Evolutionary conservation across 106 monocot species (phyloP).

Genomic region (Hemerocallis citrina): DNA sequence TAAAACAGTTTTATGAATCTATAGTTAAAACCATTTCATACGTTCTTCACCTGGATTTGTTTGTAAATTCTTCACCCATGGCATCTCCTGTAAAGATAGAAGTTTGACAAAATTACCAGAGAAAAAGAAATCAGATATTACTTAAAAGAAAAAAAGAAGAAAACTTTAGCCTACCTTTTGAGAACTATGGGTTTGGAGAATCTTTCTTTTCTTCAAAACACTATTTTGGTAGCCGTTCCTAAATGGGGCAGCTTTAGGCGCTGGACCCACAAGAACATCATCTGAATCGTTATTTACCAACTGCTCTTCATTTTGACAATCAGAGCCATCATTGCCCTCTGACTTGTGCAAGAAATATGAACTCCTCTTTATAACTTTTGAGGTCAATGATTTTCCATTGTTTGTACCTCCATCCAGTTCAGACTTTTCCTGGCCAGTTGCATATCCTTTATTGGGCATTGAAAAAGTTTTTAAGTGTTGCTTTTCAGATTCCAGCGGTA

Average conservation of each 20-base stretch:
- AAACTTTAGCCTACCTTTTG: not conserved
- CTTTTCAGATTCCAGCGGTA: slow-evolving; percentile 10
- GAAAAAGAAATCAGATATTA: not conserved
- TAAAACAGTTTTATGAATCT: not conserved
- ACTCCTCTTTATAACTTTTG: slow-evolving; percentile 26
- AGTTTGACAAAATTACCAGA: not conserved
- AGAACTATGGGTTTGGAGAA: not conserved
- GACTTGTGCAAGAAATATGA: slow-evolving; percentile 31
- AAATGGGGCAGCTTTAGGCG: slow-evolving; percentile 2
- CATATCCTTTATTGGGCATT: slow-evolving; percentile 25
- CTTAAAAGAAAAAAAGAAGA: not conserved
- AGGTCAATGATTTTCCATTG: slow-evolving; percentile 8
- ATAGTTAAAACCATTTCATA: slow-evolving; percentile 9
- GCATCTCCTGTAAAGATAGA: slow-evolving; percentile 5
- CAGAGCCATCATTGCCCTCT: slow-evolving; percentile 7
- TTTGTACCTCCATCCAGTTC: not conserved
- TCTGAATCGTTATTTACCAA: slow-evolving; percentile 8
- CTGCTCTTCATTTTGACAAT: slow-evolving; percentile 11
- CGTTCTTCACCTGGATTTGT: slow-evolving; percentile 24
- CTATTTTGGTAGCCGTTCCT: slow-evolving; percentile 10
- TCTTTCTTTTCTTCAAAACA: slow-evolving; percentile 46
- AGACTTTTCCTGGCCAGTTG: not conserved
- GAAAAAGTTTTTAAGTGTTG: slow-evolving; percentile 14
- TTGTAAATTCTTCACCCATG: slow-evolving; percentile 5
- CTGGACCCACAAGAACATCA: slow-evolving; percentile 6